These are phyloP conservation scores for Truncatella angustata DNA, from an alignment of 2,329 filamentous ascomycete genomes.

Conservation along the genomic window DNA sequence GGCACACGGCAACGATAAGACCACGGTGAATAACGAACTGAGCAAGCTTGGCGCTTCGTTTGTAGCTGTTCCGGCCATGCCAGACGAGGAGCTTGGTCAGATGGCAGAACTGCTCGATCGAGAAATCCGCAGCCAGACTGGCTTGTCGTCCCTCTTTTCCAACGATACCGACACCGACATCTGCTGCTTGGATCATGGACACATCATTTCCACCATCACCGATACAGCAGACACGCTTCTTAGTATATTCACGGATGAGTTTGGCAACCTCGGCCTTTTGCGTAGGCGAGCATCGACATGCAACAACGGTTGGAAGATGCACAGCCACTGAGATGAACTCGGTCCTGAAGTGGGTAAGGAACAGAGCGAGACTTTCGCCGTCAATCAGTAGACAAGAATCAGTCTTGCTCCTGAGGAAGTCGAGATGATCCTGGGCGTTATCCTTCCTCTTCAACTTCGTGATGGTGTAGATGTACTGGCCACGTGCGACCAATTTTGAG, in stretches of 20 bases:
- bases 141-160: conserved; percentile 97
- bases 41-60: conserved; percentile 88
- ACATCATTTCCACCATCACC: conserved; percentile 98
- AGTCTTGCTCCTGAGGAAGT: conserved; percentile 83
- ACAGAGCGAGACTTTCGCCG: conserved; percentile 81
- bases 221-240: conserved; percentile 95
- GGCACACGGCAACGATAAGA: conserved; percentile 90
- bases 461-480: conserved; percentile 95
- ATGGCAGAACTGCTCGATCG: conserved; percentile 92
- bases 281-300: conserved; percentile 93
- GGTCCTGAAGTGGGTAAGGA: conserved; percentile 77
- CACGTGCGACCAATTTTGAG: conserved; percentile 87
- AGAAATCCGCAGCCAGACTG: conserved; percentile 92
- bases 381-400: conserved; percentile 90
- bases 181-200: conserved; percentile 97
- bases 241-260: conserved; percentile 86
- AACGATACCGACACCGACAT: conserved; percentile 96
- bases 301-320: conserved; percentile 84
- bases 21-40: conserved; percentile 99
- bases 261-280: conserved; percentile 94
- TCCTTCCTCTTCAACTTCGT: conserved; percentile 81
- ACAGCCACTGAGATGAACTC: conserved; percentile 90
- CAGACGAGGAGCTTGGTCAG: conserved; percentile 96
- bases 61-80: conserved; percentile 98
- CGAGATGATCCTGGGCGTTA: conserved; percentile 81